Evolutionary conservation across 2,329 filamentous ascomycete species (phyloP), one percentile per base, ranked within the genome.

Genomic region (Penicillium sp.): DNA sequence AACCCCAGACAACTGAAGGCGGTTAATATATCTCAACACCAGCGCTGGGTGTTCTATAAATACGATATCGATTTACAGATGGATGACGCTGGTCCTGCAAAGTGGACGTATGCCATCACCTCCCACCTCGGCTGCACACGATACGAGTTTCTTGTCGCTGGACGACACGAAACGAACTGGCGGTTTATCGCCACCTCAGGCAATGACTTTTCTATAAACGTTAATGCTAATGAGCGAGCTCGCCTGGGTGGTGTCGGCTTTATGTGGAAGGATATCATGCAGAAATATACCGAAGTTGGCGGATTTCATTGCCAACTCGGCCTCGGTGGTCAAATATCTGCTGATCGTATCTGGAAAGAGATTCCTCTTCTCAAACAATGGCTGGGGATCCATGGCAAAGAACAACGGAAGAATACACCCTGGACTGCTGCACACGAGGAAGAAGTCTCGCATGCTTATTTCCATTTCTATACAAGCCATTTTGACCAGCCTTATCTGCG

Each of bases 231-330:
- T 60, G 94, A 99, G 65, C 84, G 93, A 45, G 84, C 87, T 30
- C 90, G 88, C 65, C 82, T 97, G 1, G 94, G 94, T 28, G 94
- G 94, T 1, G 83, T 95, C 1, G 90, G 92, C 0, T 90, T 94
- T 68, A 96, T 99, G 93, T 99, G 94, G 94, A 97, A 97, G 68
- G 94, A 99, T 66, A 92, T 99, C 26, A 81, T 99, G 68, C 91
- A 97, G 74, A 97, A 97, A 80, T 96, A 99, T 66, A 85, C 92
- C 26, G 94, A 99, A 65, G 96, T 92, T 64, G 91, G 92, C 55
- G 94, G 94, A 1, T 99, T 97, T 72, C 94, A 99, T 67, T 87
- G 90, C 6, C 94, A 99, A 68, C 80, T 99, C 7, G 94, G 93
- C 14, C 77, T 97, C 4, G 94, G 94, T 55, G 90, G 94, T 59